A percentile compares a stretch with the other conserved stretches of the same genome.
phyloP scores from a whole-genome alignment of 805 yeast species.

The Yarrowia bubula region DNA sequence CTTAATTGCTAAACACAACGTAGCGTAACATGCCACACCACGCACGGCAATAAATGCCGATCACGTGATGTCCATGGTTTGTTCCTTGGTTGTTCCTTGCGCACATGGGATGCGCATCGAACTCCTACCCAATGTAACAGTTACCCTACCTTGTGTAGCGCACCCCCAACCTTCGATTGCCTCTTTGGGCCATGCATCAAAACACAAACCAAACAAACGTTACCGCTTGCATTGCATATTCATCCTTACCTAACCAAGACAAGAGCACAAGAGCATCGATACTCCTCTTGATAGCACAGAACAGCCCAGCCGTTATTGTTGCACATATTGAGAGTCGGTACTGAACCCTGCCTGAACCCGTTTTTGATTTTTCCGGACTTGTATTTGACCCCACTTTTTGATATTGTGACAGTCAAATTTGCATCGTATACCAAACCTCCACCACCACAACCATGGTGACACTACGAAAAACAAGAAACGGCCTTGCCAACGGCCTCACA shows the following conservation, averaged over 20 bases:
- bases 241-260: neutral
- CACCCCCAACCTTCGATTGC: neutral
- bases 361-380: neutral
- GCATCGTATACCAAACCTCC: neutral
- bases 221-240: constrained; percentile 16
- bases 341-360: too few species aligned
- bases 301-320: neutral
- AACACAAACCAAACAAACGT: constrained; percentile 8
- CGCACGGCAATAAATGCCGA: neutral
- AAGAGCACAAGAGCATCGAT: neutral
- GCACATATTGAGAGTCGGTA: too few species aligned
- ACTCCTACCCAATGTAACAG: neutral
- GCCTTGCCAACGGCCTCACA: neutral
- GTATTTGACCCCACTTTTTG: neutral
- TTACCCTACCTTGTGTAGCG: neutral
- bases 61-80: neutral
- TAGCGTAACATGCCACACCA: too few species aligned
- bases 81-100: neutral
- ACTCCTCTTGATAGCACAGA: neutral
- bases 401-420: constrained; percentile 7
- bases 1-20: too few species aligned
- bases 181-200: constrained; percentile 12
- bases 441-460: neutral
- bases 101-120: neutral
- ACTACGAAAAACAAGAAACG: constrained; percentile 11